phyloP scores from a whole-genome alignment of 1,139 yeast genomes.

The Trichomonascaceae sp. region DNA sequence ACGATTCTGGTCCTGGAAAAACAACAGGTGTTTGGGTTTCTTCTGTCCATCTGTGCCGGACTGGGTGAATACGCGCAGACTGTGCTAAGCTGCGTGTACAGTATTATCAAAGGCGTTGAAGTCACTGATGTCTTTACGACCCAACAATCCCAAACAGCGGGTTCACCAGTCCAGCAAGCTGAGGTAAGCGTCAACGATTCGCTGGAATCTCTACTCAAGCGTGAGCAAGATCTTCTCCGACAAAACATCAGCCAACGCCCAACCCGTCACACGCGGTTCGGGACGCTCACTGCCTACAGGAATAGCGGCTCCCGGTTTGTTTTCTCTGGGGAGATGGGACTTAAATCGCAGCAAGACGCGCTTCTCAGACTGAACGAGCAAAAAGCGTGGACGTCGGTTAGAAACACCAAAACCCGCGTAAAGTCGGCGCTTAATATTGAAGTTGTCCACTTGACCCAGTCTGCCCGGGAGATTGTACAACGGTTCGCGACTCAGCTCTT shows the following conservation, averaged over 20 bases:
- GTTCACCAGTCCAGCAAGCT: too few relatives aligned
- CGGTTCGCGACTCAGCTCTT: not conserved
- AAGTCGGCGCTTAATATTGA: not conserved
- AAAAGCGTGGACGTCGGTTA: not conserved
- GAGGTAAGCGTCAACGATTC: not conserved
- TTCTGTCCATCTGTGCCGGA: slow-evolving; percentile 56
- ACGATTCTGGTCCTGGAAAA: slow-evolving; percentile 45
- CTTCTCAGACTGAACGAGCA: not conserved
- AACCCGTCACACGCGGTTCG: slow-evolving; percentile 83
- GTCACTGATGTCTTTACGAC: slow-evolving; percentile 1
- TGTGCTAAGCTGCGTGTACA: not conserved
- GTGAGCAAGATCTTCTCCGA: slow-evolving; percentile 44
- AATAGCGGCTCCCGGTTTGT: not conserved
- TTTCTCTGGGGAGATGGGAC: not conserved
- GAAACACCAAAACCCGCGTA: not conserved
- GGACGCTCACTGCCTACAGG: slow-evolving; percentile 37
- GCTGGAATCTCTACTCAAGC: slow-evolving; percentile 40
- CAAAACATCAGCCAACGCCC: slow-evolving; percentile 27
- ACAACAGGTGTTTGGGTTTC: slow-evolving; percentile 59
- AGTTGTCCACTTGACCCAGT: not conserved
- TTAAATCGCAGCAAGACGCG: not conserved
- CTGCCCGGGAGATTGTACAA: not conserved
- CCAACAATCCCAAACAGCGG: too few relatives aligned
- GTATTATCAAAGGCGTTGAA: not conserved
- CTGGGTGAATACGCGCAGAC: slow-evolving; percentile 38